Base-by-base conservation (phyloP, 345 rosid genomes). In the Pistacia vera region DNA sequence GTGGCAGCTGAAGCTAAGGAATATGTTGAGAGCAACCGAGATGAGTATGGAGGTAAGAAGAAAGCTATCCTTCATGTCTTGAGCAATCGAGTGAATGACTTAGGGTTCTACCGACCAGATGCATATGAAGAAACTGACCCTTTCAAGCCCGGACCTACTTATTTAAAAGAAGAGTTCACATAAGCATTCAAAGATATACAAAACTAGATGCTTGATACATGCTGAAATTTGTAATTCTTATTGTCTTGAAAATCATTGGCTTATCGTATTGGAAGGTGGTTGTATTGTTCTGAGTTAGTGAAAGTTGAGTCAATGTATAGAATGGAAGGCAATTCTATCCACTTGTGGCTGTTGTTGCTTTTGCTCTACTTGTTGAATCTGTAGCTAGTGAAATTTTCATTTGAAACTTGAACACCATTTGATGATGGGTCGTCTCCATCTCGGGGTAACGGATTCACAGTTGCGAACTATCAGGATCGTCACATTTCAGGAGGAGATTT, bases 21-120 rank as follows among this genome's bases (percentile, higher is more conserved):
- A 81, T 89, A 89, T 28, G 89, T 93, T 3, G 93, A 91, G 65
- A 87, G 54, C 75, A 89, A 95, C 87, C 77, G 89, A 75, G 94
- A 93, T 1, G 93, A 85, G 20, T 95, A 91, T 4, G 99, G 99
- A 30, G 93, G 91, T 61, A 75, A 76, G 11, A 95, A 93, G 78
- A 95, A 95, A 61, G 97, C 97, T 52, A 86, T 95, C 78, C 86
- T 93, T 63, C 99, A 95, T 48, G 99, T 86, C 63, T 86, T 95
- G 11, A 93, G 98, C 66, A 90, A 93, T 81, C 91, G 96, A 8
- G 80, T 93, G 66, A 91, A 91, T n/a, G 97, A 95, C 80, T 73
- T 88, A 35, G 99, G 98, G 33, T 82, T 87, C 75, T 77, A 86
- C 73, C 91, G 98, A 2, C 90, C 94, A 0, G 98, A 89, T 5